phyloP scores from a whole-genome alignment of 2,329 filamentous ascomycete genomes.

The Dactylellina leptospora region DNA sequence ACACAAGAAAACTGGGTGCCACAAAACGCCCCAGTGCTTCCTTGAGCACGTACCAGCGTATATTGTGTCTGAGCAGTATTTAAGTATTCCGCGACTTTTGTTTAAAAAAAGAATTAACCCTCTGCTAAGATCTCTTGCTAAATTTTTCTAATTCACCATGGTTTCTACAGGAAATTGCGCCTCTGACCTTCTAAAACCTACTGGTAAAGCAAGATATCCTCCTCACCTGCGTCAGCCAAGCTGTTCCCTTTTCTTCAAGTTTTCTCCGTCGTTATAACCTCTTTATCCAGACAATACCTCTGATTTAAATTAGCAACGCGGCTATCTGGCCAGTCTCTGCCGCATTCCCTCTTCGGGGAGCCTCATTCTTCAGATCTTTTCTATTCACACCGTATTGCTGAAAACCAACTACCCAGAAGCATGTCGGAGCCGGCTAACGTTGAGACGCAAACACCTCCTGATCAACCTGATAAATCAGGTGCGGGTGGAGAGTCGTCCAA shows the following conservation, averaged over 20 bases:
- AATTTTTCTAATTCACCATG: constrained; percentile 38
- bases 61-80: constrained; percentile 38
- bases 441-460: constrained; percentile 76
- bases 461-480: constrained; percentile 45
- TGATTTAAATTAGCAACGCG: constrained; percentile 37
- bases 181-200: constrained; percentile 19
- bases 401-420: constrained; percentile 69
- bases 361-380: constrained; percentile 57
- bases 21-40: constrained; percentile 50
- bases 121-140: constrained; percentile 31
- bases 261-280: constrained; percentile 28
- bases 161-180: constrained; percentile 18
- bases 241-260: constrained; percentile 33
- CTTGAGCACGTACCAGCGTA: constrained; percentile 48
- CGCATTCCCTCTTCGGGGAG: constrained; percentile 40
- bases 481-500: constrained; percentile 44
- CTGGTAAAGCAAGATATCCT: constrained; percentile 39
- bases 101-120: constrained; percentile 16
- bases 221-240: constrained; percentile 41
- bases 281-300: constrained; percentile 23
- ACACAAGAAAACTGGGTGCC: constrained; percentile 51
- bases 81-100: constrained; percentile 38
- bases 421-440: constrained; percentile 84
- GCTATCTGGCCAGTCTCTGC: constrained; percentile 45
- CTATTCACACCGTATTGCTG: constrained; percentile 56